Conservation (phyloP, 2,329 filamentous ascomycete genomes). For the Exserohilum turcica region DNA sequence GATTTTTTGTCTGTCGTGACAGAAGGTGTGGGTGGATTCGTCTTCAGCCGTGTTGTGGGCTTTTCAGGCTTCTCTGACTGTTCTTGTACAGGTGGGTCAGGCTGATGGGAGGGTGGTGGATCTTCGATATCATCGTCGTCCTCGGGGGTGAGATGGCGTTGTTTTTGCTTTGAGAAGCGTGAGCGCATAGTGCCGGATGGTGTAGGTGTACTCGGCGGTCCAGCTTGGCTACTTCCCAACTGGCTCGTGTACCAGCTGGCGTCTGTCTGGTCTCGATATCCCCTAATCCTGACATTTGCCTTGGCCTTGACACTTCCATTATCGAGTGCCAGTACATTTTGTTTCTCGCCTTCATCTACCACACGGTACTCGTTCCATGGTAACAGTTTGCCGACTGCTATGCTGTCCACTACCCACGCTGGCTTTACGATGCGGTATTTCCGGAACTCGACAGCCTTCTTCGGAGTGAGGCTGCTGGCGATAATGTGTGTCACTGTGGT, state of each 20-base stretch:
- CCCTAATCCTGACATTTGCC: slow-evolving; percentile 61
- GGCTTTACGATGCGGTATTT: slow-evolving; percentile 93
- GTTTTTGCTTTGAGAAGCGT: slow-evolving; percentile 24
- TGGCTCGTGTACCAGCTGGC: slow-evolving; percentile 82
- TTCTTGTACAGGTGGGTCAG: slow-evolving; percentile 24
- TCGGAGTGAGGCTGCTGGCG: slow-evolving; percentile 84
- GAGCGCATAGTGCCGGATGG: slow-evolving; percentile 27
- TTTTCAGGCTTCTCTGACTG: slow-evolving; percentile 14
- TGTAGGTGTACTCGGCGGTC: slow-evolving; percentile 34
- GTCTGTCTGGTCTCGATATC: slow-evolving; percentile 82
- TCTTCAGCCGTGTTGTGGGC: slow-evolving; percentile 39
- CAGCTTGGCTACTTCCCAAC: slow-evolving; percentile 54
- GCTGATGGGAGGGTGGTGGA: slow-evolving; percentile 39
- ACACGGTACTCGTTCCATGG: slow-evolving; percentile 87
- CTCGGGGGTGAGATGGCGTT: slow-evolving; percentile 33
- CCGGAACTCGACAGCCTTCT: slow-evolving; percentile 87
- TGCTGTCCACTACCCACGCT: slow-evolving; percentile 90
- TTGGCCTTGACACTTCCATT: slow-evolving; percentile 71
- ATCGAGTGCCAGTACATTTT: slow-evolving; percentile 73
- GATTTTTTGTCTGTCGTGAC: slow-evolving; percentile 5
- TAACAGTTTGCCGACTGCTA: slow-evolving; percentile 77
- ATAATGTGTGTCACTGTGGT: slow-evolving; percentile 96
- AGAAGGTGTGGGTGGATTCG: slow-evolving; percentile 29
- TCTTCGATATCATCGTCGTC: slow-evolving; percentile 36
- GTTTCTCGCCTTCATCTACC: slow-evolving; percentile 79